Conservation (phyloP, 257 asterid species). For the Lithospermum erythrorhizon region DNA sequence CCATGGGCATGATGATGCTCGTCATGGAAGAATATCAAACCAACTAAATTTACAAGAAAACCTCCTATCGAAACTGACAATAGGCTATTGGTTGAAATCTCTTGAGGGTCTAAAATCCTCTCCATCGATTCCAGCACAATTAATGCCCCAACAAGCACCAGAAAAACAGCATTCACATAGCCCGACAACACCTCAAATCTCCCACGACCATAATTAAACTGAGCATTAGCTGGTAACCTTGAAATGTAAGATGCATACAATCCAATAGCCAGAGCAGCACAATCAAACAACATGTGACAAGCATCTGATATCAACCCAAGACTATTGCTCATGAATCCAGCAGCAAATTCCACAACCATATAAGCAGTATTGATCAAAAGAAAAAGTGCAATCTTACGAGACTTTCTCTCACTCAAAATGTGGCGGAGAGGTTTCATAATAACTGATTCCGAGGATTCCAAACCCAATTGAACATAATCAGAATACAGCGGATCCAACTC, state of each 20-base stretch:
- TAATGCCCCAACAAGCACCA: slow-evolving; percentile 81
- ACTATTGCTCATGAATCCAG: slow-evolving; percentile 95
- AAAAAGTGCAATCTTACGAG: slow-evolving; percentile 81
- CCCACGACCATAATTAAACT: slow-evolving; percentile 90
- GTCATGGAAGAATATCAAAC: slow-evolving; percentile 89
- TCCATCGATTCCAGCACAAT: slow-evolving; percentile 85
- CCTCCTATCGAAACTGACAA: slow-evolving; percentile 84
- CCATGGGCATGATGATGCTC: slow-evolving; percentile 99
- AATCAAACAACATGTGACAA: slow-evolving; percentile 95
- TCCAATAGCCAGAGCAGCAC: slow-evolving; percentile 96
- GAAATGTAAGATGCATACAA: slow-evolving; percentile 90
- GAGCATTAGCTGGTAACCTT: slow-evolving; percentile 75
- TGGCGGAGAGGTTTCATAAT: slow-evolving; percentile 81
- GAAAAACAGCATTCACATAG: slow-evolving; percentile 76
- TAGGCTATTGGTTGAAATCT: slow-evolving; percentile 76
- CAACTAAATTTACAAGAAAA: slow-evolving; percentile 76
- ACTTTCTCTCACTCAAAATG: slow-evolving; percentile 80
- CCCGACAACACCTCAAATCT: slow-evolving; percentile 96
- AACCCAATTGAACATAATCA: slow-evolving; percentile 57
- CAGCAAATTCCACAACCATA: slow-evolving; percentile 88
- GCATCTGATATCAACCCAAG: slow-evolving; percentile 99
- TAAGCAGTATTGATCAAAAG: slow-evolving; percentile 80
- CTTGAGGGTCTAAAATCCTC: slow-evolving; percentile 93
- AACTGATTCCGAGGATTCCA: slow-evolving; percentile 47
- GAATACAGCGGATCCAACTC: slow-evolving; percentile 41